Percentiles rank a stretch among this genome's conserved stretches.
phyloP scores from a whole-genome alignment of 345 rosid genomes.

The Gossypium sturtianum region DNA sequence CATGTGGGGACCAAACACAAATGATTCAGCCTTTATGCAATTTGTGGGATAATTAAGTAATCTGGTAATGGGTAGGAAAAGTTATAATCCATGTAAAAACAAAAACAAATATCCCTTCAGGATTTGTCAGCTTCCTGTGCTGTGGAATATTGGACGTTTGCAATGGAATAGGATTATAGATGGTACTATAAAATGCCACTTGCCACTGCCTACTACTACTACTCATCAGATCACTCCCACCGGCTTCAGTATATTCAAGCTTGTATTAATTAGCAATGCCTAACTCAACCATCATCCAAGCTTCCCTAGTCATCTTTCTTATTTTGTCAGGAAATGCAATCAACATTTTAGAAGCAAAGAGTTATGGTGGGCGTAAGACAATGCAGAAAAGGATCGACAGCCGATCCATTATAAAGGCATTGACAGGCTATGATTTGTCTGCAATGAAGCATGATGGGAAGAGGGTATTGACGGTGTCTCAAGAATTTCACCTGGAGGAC shows the following conservation, averaged over 20 bases:
- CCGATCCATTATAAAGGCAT: conserved; percentile 10
- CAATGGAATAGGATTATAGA: background rate
- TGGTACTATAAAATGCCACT: background rate
- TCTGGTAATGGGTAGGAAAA: background rate
- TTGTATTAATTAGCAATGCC: conserved; percentile 13
- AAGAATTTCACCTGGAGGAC: conserved; percentile 36
- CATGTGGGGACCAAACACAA: conserved; percentile 25
- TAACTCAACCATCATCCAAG: conserved; percentile 4
- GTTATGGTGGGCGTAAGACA: conserved; percentile 11
- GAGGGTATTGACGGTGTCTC: background rate
- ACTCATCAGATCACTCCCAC: background rate
- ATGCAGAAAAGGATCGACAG: conserved; percentile 18
- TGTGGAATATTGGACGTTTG: conserved; percentile 8
- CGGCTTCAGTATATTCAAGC: background rate
- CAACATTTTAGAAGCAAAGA: conserved; percentile 4
- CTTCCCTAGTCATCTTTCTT: conserved; percentile 20
- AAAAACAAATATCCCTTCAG: conserved; percentile 19
- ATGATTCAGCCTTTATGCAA: conserved; percentile 12
- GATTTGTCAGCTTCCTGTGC: conserved; percentile 15
- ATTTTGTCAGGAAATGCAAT: conserved; percentile 13
- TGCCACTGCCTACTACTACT: background rate
- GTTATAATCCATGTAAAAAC: background rate
- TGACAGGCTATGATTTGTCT: conserved; percentile 15
- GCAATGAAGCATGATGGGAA: conserved; percentile 10
- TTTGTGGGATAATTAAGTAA: conserved; percentile 3